These are phyloP conservation scores for Aspergillus bertholletiae DNA, from an alignment of 495 filamentous ascomycete genomes.

Conservation along the genomic window DNA sequence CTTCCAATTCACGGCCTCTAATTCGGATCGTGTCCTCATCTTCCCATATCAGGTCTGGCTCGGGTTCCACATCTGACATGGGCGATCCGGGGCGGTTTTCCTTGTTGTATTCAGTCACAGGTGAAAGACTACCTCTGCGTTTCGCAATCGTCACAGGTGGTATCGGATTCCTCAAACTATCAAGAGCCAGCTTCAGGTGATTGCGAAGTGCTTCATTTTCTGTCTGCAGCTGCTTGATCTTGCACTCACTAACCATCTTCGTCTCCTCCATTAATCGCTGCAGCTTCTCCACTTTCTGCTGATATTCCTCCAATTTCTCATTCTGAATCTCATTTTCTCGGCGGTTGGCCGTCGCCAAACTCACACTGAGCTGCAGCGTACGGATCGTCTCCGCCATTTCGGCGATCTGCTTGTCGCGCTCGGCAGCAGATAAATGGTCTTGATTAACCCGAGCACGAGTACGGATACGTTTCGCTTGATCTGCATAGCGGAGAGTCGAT, in stretches of 20 bases:
- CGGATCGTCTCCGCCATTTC: slow-evolving; percentile 95
- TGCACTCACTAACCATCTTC: slow-evolving; percentile 80
- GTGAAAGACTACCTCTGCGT: slow-evolving; percentile 32
- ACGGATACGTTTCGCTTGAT: slow-evolving; percentile 96
- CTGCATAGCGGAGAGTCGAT: slow-evolving; percentile 91
- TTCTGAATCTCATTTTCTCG: slow-evolving; percentile 54
- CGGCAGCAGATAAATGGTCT: slow-evolving; percentile 78
- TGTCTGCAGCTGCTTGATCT: slow-evolving; percentile 78
- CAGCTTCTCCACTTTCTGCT: slow-evolving; percentile 76
- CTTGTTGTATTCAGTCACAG: slow-evolving; percentile 39
- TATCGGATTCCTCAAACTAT: slow-evolving; percentile 87
- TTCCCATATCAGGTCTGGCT: slow-evolving; percentile 38
- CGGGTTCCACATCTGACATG: slow-evolving; percentile 24
- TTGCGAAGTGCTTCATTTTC: slow-evolving; percentile 86
- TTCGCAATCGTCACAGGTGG: slow-evolving; percentile 35
- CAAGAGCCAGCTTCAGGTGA: slow-evolving; percentile 81
- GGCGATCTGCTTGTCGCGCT: slow-evolving; percentile 88
- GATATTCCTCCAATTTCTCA: slow-evolving; percentile 87
- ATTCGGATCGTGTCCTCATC: slow-evolving; percentile 27
- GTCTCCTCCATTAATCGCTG: slow-evolving; percentile 93
- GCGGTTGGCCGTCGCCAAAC: slow-evolving; percentile 42
- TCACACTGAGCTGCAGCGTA: slow-evolving; percentile 71
- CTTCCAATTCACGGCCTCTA: slow-evolving; percentile 34
- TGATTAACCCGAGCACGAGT: slow-evolving; percentile 97
- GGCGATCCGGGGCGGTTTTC: slow-evolving; percentile 40